Percentiles rank a stretch among this genome's conserved stretches.
These are phyloP conservation scores for Apiotrichum akiyoshidainum DNA, from an alignment of 1,284 basidiomycete species.

Conservation along the genomic window DNA sequence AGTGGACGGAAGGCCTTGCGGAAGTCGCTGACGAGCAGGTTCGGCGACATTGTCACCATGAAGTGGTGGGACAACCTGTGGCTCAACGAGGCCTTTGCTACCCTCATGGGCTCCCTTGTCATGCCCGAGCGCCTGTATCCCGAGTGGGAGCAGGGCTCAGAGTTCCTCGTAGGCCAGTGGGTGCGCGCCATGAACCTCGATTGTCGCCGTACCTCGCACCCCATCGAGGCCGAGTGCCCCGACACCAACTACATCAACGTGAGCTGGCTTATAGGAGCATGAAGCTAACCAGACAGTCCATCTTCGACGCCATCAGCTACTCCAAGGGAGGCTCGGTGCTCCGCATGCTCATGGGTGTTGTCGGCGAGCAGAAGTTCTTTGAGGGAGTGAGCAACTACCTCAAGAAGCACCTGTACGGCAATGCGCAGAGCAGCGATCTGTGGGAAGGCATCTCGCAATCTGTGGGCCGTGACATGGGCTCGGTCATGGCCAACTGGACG, in stretches of 20 bases:
- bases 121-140: conserved; percentile 65
- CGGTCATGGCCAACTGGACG: conserved; percentile 89
- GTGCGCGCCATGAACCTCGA: conserved; percentile 71
- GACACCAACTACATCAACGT: conserved; percentile 81
- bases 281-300: no score
- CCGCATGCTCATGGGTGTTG: conserved; percentile 83
- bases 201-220: conserved; percentile 84
- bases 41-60: conserved; percentile 80
- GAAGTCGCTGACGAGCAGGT: conserved; percentile 37
- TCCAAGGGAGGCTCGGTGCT: conserved; percentile 81
- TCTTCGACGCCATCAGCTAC: conserved; percentile 81
- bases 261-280: no score
- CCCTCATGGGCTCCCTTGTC: conserved; percentile 78
- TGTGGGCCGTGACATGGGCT: conserved; percentile 68
- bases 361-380: conserved; percentile 82
- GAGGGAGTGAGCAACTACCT: conserved; percentile 86
- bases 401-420: conserved; percentile 77
- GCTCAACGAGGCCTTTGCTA: conserved; percentile 74
- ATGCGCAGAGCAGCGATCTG: conserved; percentile 79
- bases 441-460: conserved; percentile 85
- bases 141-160: conserved; percentile 55
- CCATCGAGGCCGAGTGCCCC: conserved; percentile 89
- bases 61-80: conserved; percentile 88
- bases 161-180: conserved; percentile 56
- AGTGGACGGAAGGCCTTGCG: no score